Base-by-base conservation (phyloP, 441 rosid species). In the Populus hybrid region DNA sequence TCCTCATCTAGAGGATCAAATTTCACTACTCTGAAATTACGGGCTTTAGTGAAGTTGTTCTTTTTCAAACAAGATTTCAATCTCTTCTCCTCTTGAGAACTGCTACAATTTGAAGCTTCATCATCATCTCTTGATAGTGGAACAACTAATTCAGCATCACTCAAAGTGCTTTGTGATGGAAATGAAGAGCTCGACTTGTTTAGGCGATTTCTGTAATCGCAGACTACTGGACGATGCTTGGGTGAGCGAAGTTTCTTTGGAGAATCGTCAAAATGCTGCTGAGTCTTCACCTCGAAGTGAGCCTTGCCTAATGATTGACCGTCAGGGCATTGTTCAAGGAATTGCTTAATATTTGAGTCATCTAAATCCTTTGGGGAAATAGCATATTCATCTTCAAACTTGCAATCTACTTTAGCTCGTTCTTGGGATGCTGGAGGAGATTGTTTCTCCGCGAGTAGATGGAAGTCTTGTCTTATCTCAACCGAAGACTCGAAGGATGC, bases 21-120 rank as follows among this genome's bases (percentile, higher is more conserved):
- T 67, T 12, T 73, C 3, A 85, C 85, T 73, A 85, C 85, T 73
- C 74, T 85, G 30, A 65, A 38, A 66, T 74, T 70, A 0, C 30
- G 74, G 9, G 71, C 35, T 78, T 63, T 78, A 59, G 50, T 34
- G 7, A 5, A 20, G 16, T 61, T 73, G 28, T 78, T 68, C 78
- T 80, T 82, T 78, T 80, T 85, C 61, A 85, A 69, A 67, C 87
- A 85, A 78, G 87, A 80, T 76, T 78, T 80, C 30, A 81, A 54
- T n/a, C 72, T 18, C 20, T 32, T 54, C 6, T 30, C 40, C 72
- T 73, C 73, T 23, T 74, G 8, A 7, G 30, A 57, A 70, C 11
- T 26, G 50, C 69, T 63, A 2, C 40, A 40, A 32, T 40, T 77
- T 24, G 21, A 30, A 46, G 18, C 57, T 8, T 10, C 50, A 40